A percentile compares a stretch with the other conserved stretches of the same genome.
Conservation (phyloP, 2,329 filamentous ascomycete genomes). For the Beauveria australis region DNA sequence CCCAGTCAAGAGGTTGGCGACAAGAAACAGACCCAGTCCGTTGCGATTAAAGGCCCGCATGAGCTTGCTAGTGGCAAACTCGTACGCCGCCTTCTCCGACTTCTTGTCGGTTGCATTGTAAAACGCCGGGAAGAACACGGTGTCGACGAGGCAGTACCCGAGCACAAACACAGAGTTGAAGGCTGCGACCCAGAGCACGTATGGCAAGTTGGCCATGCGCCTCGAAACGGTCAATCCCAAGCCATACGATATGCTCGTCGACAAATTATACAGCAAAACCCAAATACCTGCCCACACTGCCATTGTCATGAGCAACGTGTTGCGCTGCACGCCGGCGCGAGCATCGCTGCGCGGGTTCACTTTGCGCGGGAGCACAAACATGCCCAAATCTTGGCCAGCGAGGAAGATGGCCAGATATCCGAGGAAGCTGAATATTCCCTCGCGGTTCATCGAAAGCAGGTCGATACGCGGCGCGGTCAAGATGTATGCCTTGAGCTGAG, state of each 20-base stretch:
- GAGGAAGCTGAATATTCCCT: constrained; percentile 90
- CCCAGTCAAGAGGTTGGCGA: constrained; percentile 85
- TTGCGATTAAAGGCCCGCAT: constrained; percentile 82
- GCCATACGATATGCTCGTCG: constrained; percentile 61
- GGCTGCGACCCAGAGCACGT: constrained; percentile 84
- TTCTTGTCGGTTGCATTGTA: constrained; percentile 48
- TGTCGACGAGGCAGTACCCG: constrained; percentile 71
- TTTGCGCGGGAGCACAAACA: constrained; percentile 63
- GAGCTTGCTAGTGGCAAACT: constrained; percentile 69
- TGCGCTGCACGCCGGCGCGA: constrained; percentile 39
- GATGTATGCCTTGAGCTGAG: constrained; percentile 72
- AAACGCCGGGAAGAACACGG: constrained; percentile 64
- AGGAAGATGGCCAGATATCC: constrained; percentile 95
- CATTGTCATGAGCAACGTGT: constrained; percentile 55
- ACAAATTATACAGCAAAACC: constrained; percentile 60
- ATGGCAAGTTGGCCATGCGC: constrained; percentile 85
- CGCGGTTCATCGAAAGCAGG: constrained; percentile 80
- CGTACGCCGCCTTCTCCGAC: constrained; percentile 55
- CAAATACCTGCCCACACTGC: constrained; percentile 58
- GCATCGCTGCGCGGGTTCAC: constrained; percentile 34
- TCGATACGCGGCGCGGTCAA: constrained; percentile 72
- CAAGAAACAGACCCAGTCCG: constrained; percentile 73
- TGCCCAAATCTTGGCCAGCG: constrained; percentile 74
- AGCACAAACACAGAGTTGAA: constrained; percentile 83
- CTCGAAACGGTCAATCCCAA: constrained; percentile 73